A percentile compares a stretch with the other conserved stretches of the same genome.
These are phyloP conservation scores for Hypoxylon trugodes DNA, from an alignment of 495 filamentous ascomycete species.

Conservation along the genomic window DNA sequence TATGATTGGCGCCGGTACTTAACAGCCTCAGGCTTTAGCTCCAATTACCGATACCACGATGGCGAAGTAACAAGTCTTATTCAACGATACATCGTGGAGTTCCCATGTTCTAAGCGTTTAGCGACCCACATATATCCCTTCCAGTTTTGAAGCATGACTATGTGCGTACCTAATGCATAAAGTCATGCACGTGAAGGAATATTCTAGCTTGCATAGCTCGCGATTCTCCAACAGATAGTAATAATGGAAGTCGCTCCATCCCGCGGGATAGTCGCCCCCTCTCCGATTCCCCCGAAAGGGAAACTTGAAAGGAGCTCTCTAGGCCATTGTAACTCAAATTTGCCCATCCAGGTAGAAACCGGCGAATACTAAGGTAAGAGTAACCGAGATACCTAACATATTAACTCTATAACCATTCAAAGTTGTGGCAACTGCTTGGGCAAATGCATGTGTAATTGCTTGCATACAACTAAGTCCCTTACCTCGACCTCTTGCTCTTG, in stretches of 20 bases:
- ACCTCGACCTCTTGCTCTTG: neutral
- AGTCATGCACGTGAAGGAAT: slow-evolving; percentile 29
- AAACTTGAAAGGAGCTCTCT: slow-evolving; percentile 60
- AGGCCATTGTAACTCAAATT: slow-evolving; percentile 29
- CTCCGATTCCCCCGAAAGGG: slow-evolving; percentile 39
- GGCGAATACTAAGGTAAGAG: too few species aligned
- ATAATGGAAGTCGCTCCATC: slow-evolving; percentile 14
- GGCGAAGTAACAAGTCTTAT: neutral
- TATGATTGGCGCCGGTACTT: slow-evolving; percentile 12
- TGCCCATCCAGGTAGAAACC: neutral
- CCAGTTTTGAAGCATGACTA: neutral
- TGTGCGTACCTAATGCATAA: slow-evolving; percentile 18
- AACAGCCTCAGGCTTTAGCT: slow-evolving; percentile 6
- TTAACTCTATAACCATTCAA: slow-evolving; percentile 48
- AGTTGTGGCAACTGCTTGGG: slow-evolving; percentile 19
- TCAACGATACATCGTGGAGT: slow-evolving; percentile 6
- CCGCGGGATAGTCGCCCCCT: slow-evolving; percentile 24
- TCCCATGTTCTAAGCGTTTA: neutral
- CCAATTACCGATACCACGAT: slow-evolving; percentile 4
- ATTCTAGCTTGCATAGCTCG: slow-evolving; percentile 2
- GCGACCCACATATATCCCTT: slow-evolving; percentile 13
- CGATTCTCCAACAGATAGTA: slow-evolving; percentile 9
- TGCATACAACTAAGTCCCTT: neutral
- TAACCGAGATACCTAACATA: slow-evolving; percentile 42
- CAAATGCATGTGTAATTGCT: slow-evolving; percentile 29